A percentile compares a stretch with the other conserved stretches of the same genome.
These are phyloP conservation scores for Noccaea caerulescens DNA, from an alignment of 345 rosid genomes.

Conservation along the genomic window DNA sequence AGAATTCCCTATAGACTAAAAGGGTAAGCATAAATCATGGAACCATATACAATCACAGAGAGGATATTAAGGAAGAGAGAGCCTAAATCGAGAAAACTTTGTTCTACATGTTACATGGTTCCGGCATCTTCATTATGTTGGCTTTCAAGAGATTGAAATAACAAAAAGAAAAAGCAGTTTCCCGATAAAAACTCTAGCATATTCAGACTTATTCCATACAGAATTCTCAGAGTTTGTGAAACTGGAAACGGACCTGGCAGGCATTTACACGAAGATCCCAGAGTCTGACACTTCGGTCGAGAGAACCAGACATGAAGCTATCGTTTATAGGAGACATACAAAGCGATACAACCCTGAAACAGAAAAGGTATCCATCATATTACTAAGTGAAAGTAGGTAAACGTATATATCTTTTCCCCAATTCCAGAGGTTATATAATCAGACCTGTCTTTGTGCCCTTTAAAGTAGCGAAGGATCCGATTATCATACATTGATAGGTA, in stretches of 20 bases:
- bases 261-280: constrained; percentile 99
- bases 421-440: constrained; percentile 6
- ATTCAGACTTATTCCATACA: background rate
- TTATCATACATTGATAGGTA: constrained; percentile 97
- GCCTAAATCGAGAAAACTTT: constrained; percentile 9
- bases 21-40: constrained; percentile 63
- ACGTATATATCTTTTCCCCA: constrained; percentile 3
- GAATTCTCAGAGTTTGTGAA: constrained; percentile 1
- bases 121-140: background rate
- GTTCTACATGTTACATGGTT: background rate
- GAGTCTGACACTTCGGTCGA: constrained; percentile 86
- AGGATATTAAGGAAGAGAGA: background rate
- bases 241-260: constrained; percentile 80
- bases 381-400: constrained; percentile 16
- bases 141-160: background rate
- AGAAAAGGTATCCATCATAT: constrained; percentile 13
- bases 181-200: background rate
- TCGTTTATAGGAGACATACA: constrained; percentile 97
- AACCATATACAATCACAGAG: constrained; percentile 30
- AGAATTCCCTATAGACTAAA: constrained; percentile 84
- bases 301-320: constrained; percentile 99
- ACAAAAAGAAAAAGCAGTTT: background rate
- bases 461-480: constrained; percentile 94
- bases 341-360: constrained; percentile 85
- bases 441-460: constrained; percentile 94